phyloP scores from a whole-genome alignment of 169 alveolate species.

The Amoebophrya sp. region DNA sequence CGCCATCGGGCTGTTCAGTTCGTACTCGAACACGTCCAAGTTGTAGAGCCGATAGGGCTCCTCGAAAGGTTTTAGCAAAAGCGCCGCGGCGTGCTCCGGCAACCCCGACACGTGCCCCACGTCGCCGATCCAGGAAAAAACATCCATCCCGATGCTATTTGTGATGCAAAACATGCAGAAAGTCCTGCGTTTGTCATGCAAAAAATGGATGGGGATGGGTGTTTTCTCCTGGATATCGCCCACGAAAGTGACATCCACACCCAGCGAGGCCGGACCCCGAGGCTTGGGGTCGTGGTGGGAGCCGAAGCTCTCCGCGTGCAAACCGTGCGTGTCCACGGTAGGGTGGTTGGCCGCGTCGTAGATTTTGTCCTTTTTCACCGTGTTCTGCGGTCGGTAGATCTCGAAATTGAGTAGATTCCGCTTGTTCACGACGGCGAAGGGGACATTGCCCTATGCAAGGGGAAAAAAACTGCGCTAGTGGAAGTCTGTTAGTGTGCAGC shows the following conservation, averaged over 20 bases:
- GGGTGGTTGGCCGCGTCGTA: not conserved
- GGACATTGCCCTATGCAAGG: no score
- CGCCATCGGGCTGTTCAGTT: conserved; percentile 39
- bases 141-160: no score
- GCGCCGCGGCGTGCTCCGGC: not conserved
- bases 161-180: no score
- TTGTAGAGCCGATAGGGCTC: conserved; percentile 38
- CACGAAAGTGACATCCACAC: not conserved
- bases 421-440: not conserved
- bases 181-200: no score
- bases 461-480: no score
- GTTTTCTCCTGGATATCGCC: no score
- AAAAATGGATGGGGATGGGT: no score
- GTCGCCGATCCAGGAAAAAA: no score
- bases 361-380: not conserved
- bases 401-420: not conserved
- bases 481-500: no score
- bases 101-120: not conserved
- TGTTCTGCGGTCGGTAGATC: not conserved
- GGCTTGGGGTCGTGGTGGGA: conserved; percentile 4
- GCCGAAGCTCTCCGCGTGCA: not conserved
- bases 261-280: not conserved
- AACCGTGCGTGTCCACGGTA: not conserved
- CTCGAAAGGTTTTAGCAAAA: not conserved
- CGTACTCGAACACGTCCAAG: conserved; percentile 42